Evolutionary conservation across 2,329 filamentous ascomycete species (phyloP).

Genomic region (Pseudohalonectria lignicola): DNA sequence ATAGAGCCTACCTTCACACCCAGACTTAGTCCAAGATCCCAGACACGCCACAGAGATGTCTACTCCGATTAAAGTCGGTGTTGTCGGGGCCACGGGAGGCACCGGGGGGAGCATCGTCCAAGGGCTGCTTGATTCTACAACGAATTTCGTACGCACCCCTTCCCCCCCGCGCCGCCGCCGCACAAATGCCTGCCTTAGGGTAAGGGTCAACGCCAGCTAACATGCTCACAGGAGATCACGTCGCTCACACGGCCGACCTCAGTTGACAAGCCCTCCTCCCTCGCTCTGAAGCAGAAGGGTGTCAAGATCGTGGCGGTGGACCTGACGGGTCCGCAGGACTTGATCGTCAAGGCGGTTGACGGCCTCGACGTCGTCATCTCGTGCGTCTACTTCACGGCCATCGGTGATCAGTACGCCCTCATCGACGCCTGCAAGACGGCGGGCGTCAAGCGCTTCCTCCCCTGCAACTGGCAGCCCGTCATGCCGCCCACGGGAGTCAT

Average conservation of each 20-base stretch:
- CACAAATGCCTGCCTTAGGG: too few species aligned
- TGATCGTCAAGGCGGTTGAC: slow-evolving; percentile 10
- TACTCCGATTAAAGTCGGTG: slow-evolving; percentile 15
- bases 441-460: slow-evolving; percentile 18
- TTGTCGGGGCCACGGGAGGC: slow-evolving; percentile 29
- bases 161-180: too few species aligned
- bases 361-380: slow-evolving; percentile 18
- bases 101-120: slow-evolving; percentile 27
- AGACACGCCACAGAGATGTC: too few species aligned
- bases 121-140: slow-evolving; percentile 7
- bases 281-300: background rate
- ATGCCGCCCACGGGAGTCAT: slow-evolving; percentile 7
- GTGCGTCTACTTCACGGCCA: slow-evolving; percentile 12
- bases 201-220: too few species aligned
- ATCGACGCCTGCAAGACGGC: slow-evolving; percentile 17
- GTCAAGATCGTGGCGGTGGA: slow-evolving; percentile 3
- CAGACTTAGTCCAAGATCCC: too few species aligned
- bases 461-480: slow-evolving; percentile 6
- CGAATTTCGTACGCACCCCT: slow-evolving; percentile 1
- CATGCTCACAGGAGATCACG: slow-evolving; percentile 3
- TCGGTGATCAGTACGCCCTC: slow-evolving; percentile 11
- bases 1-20: too few species aligned
- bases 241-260: slow-evolving; percentile 2
- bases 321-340: slow-evolving; percentile 3
- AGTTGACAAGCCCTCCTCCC: background rate